Percentiles rank a stretch among this genome's conserved stretches.
Evolutionary conservation across 2,329 filamentous ascomycete genomes (phyloP).

Genomic region (Colletotrichum kahawae): DNA sequence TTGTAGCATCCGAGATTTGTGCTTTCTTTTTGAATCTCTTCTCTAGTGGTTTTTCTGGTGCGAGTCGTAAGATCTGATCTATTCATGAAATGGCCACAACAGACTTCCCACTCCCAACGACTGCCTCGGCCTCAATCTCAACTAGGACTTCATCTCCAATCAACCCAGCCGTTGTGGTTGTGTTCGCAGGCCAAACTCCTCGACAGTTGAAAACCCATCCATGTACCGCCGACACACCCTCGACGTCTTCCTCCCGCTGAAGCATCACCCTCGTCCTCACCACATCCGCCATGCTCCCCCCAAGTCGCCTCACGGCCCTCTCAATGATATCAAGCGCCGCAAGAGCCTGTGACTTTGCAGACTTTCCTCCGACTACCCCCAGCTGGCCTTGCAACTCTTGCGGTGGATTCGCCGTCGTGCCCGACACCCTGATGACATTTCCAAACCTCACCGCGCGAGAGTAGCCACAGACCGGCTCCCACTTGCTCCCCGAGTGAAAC

Average conservation of each 20-base stretch:
- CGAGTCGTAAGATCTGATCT: not conserved
- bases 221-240: not conserved
- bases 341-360: conserved; percentile 2
- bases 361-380: not conserved
- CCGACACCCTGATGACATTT: not conserved
- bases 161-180: not conserved
- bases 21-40: not conserved
- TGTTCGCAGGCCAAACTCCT: not conserved
- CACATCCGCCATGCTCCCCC: conserved; percentile 7
- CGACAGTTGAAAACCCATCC: conserved; percentile 4
- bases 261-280: conserved; percentile 14
- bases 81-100: not conserved
- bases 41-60: not conserved
- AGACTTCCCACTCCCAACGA: not conserved
- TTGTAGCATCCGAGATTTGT: not conserved
- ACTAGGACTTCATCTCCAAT: conserved; percentile 1
- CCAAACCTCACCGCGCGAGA: not conserved
- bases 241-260: not conserved
- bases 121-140: conserved; percentile 1
- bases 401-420: conserved; percentile 6
- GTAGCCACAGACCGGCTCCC: conserved; percentile 6
- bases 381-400: not conserved
- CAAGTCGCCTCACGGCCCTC: not conserved
- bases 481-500: not conserved
- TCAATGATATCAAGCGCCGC: not conserved